Base-by-base conservation (phyloP, 345 rosid species). In the Odontarrhena argentea region DNA sequence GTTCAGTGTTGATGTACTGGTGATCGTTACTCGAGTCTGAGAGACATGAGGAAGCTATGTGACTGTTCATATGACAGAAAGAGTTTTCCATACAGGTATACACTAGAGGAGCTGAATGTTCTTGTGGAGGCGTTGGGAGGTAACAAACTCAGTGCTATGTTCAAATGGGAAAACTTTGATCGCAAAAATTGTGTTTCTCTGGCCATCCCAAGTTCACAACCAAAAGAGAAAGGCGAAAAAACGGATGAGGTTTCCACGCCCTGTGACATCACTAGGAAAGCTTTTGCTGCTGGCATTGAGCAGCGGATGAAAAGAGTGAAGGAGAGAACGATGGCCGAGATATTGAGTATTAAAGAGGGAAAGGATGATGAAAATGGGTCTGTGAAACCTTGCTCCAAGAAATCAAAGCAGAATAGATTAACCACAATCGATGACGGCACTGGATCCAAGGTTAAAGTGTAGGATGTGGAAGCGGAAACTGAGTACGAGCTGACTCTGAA, bases 21-120 rank as follows among this genome's bases (percentile, higher is more conserved):
- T 37, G 74, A 72, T 62, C 79, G 71, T 44, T 87, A 80, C 73
- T 78, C 86, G 2, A 87, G 94, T 26, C 73, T 82, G 63, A 69
- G 34, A 67, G 90, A 90, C 73, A 79, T 72, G 55, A 81, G 82
- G 78, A 88, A 74, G 65, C 85, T 84, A 34, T 90, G 97, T 59
- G 76, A 75, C 26, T 90, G 97, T 78, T 69, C 80, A 53, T 79
- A 80, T 86, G 78, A 72, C 18, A 67, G 52, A 45, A 85, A 73
- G 82, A 76, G 79, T 40, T 83, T 84, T 49, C 67, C 84, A 2
- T 86, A 76, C 70, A 80, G 85, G n/a, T 76, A 80, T 25, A 80
- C 67, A 8, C 76, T 80, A 6, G 67, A 73, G 1, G 87, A 90
- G 78, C 67, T 90, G 70, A 74, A 84, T 48, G 9, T 61, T 43